Evolutionary conservation across 1,139 yeast species (phyloP), one percentile per base, ranked within the genome.

Genomic region (Magnusiomyces suaveolens): DNA sequence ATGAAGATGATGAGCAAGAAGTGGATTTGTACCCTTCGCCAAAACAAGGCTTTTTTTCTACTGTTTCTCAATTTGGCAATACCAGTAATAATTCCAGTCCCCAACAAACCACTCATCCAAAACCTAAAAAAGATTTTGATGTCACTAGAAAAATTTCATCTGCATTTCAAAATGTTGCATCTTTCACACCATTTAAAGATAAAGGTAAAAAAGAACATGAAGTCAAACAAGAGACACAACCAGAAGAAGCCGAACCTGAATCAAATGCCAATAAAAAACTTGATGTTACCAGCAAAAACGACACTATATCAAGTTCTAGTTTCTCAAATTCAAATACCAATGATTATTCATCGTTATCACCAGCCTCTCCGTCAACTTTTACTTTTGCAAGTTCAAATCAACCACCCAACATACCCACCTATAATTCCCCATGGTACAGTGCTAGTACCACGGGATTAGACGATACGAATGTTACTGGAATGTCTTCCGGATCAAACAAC

Each of bases 1-100:
- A 60, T 14, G 63, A 60, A 12, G 62, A 62, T 12, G 61, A 60
- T 16, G 61, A 60, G 8, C 57, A 55, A 3, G 82, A 46, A 68
- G 75, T 4, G 3, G 36, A 50, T 75, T 38, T 38, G n/a, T 38
- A 38, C 20, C 33, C 48, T 10, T 24, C 23, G n/a, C 3, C 4
- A 12, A 23, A 46, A 3, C 36, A 29, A 12, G 38, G 49, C 32
- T 18, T 46, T 25, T 29, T n/a, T 24, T 14, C 39, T 8, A 18
- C 38, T 6, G 39, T 18, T 16, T 21, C 33, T 4, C 49, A 18
- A 8, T 8, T 18, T 25, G 24, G 25, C 6, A 29, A 29, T 29
- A 29, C 12, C 12, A 29, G 12, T 29, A 29, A 29, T 29, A 29
- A 29, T 29, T 8, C 36, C 36, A 29, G 12, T 29, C 6, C 36